A percentile compares a stretch with the other conserved stretches of the same genome.
Conservation (phyloP, 2,329 filamentous ascomycete genomes). For the Ascocoryne sarcoides region DNA sequence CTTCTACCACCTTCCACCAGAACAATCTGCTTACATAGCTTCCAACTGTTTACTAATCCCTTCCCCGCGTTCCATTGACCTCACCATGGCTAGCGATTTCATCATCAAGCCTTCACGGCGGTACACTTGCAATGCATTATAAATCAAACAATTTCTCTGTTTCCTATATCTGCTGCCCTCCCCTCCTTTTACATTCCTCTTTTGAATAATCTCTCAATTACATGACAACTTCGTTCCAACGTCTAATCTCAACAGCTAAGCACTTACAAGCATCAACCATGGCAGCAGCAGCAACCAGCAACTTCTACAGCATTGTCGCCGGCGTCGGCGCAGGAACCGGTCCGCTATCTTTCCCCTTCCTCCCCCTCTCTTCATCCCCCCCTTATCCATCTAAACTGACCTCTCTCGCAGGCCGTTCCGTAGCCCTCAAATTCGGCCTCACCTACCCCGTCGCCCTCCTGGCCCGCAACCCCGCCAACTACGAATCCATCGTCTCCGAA, state of each 20-base stretch:
- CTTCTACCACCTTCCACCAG: not conserved
- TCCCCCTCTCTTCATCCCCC: not conserved
- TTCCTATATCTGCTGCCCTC: slow-evolving; percentile 1
- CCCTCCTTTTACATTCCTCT: not conserved
- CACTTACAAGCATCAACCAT: slow-evolving; percentile 6
- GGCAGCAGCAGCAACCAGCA: slow-evolving; percentile 23
- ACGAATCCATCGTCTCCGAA: slow-evolving; percentile 55
- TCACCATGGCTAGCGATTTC: not conserved
- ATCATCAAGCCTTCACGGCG: not conserved
- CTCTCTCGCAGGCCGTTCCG: slow-evolving; percentile 33
- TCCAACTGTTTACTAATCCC: slow-evolving; percentile 4
- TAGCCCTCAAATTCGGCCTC: slow-evolving; percentile 50
- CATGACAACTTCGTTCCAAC: slow-evolving; percentile 13
- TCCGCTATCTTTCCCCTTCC: slow-evolving; percentile 23
- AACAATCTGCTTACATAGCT: not conserved
- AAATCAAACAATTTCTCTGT: slow-evolving; percentile 2
- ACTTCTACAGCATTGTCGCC: slow-evolving; percentile 59
- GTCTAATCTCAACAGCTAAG: slow-evolving; percentile 7
- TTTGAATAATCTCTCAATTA: not conserved
- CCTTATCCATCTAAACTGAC: not conserved
- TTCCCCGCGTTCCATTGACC: not conserved
- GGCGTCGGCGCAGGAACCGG: slow-evolving; percentile 64
- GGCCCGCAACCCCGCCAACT: slow-evolving; percentile 59
- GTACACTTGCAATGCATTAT: slow-evolving; percentile 1
- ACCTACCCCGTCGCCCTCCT: slow-evolving; percentile 67